phyloP scores from a whole-genome alignment of 805 yeast species.

The Ogataea minuta region DNA sequence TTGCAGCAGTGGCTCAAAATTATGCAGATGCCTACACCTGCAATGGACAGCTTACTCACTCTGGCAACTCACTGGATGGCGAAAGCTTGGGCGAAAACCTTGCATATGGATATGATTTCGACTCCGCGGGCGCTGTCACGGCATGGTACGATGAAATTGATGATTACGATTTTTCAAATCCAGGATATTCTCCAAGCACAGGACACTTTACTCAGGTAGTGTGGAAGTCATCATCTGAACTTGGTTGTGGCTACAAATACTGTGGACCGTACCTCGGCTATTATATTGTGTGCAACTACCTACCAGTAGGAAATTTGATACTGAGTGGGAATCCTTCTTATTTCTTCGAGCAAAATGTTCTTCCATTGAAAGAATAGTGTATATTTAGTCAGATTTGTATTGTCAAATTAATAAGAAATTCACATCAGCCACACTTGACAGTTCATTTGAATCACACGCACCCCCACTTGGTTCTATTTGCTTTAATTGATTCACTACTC shows the following conservation, averaged over 20 bases:
- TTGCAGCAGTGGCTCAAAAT: constrained; percentile 53
- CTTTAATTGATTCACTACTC: constrained; percentile 4
- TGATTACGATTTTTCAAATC: constrained; percentile 49
- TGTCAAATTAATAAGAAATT: neutral
- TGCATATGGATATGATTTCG: constrained; percentile 63
- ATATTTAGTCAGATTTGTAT: neutral
- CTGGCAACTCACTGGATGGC: constrained; percentile 48
- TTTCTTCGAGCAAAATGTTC: constrained; percentile 35
- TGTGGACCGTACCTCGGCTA: constrained; percentile 49
- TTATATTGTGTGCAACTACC: constrained; percentile 71
- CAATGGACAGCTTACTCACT: constrained; percentile 57
- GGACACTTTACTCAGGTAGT: constrained; percentile 84
- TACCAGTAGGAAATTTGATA: constrained; percentile 68
- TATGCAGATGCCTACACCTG: constrained; percentile 59
- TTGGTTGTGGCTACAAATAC: constrained; percentile 72
- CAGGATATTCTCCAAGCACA: constrained; percentile 46
- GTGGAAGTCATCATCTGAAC: constrained; percentile 58
- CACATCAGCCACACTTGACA: neutral
- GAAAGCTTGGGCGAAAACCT: constrained; percentile 71
- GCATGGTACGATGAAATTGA: constrained; percentile 76
- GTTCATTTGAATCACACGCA: too few species aligned
- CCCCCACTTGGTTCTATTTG: too few species aligned
- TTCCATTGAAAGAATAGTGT: constrained; percentile 19
- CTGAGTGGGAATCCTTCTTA: constrained; percentile 37
- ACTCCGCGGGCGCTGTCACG: constrained; percentile 52